Conservation (phyloP, 2,329 filamentous ascomycete genomes). For the Stenocarpella maydis region DNA sequence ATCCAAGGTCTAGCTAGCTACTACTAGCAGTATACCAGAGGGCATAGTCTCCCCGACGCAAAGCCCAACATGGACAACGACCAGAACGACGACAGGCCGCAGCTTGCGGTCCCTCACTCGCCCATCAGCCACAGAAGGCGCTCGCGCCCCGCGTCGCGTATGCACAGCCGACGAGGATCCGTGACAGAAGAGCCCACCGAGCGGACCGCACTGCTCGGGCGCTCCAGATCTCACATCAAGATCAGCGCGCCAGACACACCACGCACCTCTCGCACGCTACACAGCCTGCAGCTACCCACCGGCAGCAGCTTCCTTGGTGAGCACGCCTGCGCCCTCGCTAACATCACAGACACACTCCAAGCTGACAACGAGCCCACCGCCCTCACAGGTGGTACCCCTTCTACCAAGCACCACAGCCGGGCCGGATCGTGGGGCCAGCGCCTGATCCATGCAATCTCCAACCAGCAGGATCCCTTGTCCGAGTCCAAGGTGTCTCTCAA, state of each 20-base stretch:
- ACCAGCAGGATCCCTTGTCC: slow-evolving; percentile 63
- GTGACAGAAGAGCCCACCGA: slow-evolving; percentile 33
- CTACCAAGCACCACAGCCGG: slow-evolving; percentile 61
- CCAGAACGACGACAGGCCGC: slow-evolving; percentile 27
- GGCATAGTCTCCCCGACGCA: neutral
- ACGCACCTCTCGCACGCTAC: slow-evolving; percentile 17
- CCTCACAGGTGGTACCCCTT: slow-evolving; percentile 48
- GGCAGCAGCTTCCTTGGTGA: slow-evolving; percentile 34
- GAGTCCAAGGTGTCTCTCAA: slow-evolving; percentile 73
- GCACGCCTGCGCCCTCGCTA: slow-evolving; percentile 27
- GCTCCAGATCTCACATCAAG: slow-evolving; percentile 30
- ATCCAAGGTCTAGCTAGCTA: neutral
- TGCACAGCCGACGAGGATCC: slow-evolving; percentile 32
- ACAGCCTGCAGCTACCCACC: slow-evolving; percentile 10
- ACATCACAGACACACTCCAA: neutral
- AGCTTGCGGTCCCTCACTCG: slow-evolving; percentile 25
- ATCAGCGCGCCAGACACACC: slow-evolving; percentile 27
- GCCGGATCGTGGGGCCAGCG: slow-evolving; percentile 67
- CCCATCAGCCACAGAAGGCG: slow-evolving; percentile 33
- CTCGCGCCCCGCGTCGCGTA: slow-evolving; percentile 34
- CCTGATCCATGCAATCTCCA: slow-evolving; percentile 68
- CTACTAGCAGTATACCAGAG: neutral
- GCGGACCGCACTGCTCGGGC: slow-evolving; percentile 30
- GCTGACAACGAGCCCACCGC: slow-evolving; percentile 25
- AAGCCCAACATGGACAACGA: slow-evolving; percentile 26